Evolutionary conservation across 257 asterid species (phyloP), one percentile per base, ranked within the genome.

Genomic region (Salvia hispanica): DNA sequence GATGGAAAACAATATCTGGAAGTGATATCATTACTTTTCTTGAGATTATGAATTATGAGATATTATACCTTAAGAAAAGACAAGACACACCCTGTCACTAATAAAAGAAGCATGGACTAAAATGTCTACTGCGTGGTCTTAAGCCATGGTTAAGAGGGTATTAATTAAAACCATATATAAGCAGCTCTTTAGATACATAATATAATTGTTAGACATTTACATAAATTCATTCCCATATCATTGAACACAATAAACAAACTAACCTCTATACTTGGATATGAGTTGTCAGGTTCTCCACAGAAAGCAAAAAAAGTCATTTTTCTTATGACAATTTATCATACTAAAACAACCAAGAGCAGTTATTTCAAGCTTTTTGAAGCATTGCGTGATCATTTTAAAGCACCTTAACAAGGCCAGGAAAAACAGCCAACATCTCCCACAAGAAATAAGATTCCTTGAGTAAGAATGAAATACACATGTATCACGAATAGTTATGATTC

Each of bases 361-460:
- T 13, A 25, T 60, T 13, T 0, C 15, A 69, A 64, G 57, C 63
- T 33, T 56, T 68, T 21, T 25, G 3, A 36, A 54, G 43, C 21
- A 15, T 40, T 40, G 56, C 36, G 45, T 33, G 34, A 39, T 16
- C 57, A 12, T 63, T 53, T 6, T 11, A 48, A 65, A 15, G 47
- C 55, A 66, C 59, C 40, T 45, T 34, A 74, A 58, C 21, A 57
- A 47, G 57, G 66, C 31, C 69, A 6, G 50, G 21, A 33, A 4
- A 37, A 59, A 64, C 62, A 40, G 71, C 52, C 51, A 13, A 45
- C 44, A 34, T 63, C 50, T 33, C 47, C 61, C 56, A 37, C 60
- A 66, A 70, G 68, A 67, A 71, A 67, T 47, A 12, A 55, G 31
- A 64, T 46, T 40, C 51, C 9, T 33, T 1, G 9, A 5, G 12